Evolutionary conservation across 805 yeast genomes (phyloP), one percentile per base, ranked within the genome.

Genomic region (Ogataea pignaliae): DNA sequence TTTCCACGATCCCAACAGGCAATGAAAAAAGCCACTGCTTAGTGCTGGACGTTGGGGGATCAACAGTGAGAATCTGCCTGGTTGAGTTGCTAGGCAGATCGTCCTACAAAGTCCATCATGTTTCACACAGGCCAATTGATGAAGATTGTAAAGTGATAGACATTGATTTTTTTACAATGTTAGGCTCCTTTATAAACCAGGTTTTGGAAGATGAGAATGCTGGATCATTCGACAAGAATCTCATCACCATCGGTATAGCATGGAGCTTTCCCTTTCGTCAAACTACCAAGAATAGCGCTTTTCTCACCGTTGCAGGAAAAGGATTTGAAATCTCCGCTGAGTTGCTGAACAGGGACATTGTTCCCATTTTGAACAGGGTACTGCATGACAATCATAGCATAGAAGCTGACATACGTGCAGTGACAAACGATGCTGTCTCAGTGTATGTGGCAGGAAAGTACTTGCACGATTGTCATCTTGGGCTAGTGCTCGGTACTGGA

Each of bases 401-500:
- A 9, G 41, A 51, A 1, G 60, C 74, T 14, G 57, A 64, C 13
- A 70, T 82, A 17, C 60, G 67, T 47, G 61, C 71, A 13, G 70
- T 83, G 33, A 64, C 82, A 29, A 83, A 83, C 58, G 89, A 61
- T 46, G 76, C 86, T 1, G 71, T 80, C n/a, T 82, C 86, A 0
- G 85, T 81, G 0, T 76, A 72, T 55, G 64, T 82, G 10, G 73
- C 86, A 0, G 82, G 81, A 10, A 52, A 60, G 15, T 60, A 60
- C 12, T 49, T 60, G 14, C 50, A 55, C 11, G 46, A 64, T 2
- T 70, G 72, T 42, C 55, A 64, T 44, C 52, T 82, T 37, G 84
- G 85, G 0, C 51, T 83, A 51, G 85, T 83, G 3, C 60, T 83
- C 40, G 89, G 90, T 1, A 83, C 90, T 3, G 90, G 90, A 1